Conservation (phyloP, 176 grass and related monocot genomes). For the Triticum urartu region DNA sequence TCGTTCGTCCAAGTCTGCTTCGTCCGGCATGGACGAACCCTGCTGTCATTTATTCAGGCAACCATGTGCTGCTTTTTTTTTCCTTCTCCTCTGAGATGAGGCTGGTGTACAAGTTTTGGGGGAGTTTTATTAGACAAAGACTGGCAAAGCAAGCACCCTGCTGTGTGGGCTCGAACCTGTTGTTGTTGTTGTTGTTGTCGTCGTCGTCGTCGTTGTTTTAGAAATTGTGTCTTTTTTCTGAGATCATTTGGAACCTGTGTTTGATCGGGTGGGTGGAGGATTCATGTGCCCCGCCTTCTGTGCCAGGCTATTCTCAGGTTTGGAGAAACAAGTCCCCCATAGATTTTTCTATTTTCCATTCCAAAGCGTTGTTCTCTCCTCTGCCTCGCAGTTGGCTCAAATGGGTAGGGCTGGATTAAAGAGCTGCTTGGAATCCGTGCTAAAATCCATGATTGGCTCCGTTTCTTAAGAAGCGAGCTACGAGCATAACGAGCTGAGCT, state of each 20-base stretch:
- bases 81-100: neutral
- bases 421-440: too few species aligned
- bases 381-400: too few species aligned
- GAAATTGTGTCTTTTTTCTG: neutral
- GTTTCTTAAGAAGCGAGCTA: too few species aligned
- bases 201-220: neutral
- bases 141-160: slow-evolving; percentile 20
- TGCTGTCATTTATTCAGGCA: slow-evolving; percentile 9
- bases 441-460: too few species aligned
- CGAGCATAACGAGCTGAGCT: too few species aligned
- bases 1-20: neutral
- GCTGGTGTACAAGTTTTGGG: slow-evolving; percentile 40
- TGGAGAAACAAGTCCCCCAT: neutral
- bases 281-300: neutral
- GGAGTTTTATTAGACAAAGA: slow-evolving; percentile 25
- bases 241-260: neutral
- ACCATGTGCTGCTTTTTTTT: slow-evolving; percentile 6
- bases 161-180: neutral
- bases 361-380: too few species aligned
- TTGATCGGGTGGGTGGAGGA: neutral
- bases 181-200: neutral
- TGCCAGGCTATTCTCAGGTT: slow-evolving; percentile 6
- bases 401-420: too few species aligned
- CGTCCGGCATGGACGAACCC: slow-evolving; percentile 5
- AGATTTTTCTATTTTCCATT: too few species aligned